A percentile compares a stretch with the other conserved stretches of the same genome.
Conservation (phyloP, 23 red algal genomes). For the Gracilaria domingensis region DNA sequence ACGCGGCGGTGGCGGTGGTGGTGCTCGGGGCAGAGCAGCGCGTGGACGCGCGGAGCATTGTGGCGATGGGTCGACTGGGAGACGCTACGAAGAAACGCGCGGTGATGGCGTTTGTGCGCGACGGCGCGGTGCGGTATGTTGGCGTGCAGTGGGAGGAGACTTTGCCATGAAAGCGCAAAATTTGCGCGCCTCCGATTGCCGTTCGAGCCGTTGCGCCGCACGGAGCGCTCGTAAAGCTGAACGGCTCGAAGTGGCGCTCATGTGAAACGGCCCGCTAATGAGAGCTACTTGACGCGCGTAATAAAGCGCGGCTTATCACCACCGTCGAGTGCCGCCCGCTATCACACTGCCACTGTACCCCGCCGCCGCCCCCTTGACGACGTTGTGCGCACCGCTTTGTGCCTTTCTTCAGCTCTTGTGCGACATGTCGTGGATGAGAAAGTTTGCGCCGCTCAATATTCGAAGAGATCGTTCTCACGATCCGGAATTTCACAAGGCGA, state of each 20-base stretch:
- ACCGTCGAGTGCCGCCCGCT: no score
- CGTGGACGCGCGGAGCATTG: slow-evolving; percentile 58
- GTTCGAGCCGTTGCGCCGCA: no score
- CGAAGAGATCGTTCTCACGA: slow-evolving; percentile 66
- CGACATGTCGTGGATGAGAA: slow-evolving; percentile 59
- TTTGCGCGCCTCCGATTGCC: no score
- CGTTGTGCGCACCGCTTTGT: background rate
- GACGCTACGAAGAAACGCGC: slow-evolving; percentile 82
- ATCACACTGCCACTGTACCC: background rate
- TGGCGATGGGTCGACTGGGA: slow-evolving; percentile 85
- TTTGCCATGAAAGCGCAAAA: slow-evolving; percentile 50
- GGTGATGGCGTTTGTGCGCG: slow-evolving; percentile 51
- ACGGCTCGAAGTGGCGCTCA: no score
- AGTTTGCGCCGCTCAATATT: slow-evolving; percentile 49
- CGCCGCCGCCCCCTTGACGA: background rate
- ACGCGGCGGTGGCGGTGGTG: slow-evolving; percentile 79
- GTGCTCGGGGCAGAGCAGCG: slow-evolving; percentile 26
- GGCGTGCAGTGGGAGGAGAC: slow-evolving; percentile 88
- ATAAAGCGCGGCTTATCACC: background rate
- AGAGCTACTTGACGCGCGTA: background rate
- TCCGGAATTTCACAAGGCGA: slow-evolving; percentile 63
- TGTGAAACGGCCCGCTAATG: background rate
- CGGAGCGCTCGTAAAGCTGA: no score
- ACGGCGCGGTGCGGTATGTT: slow-evolving; percentile 48
- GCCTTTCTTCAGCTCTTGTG: background rate